Base-by-base conservation (phyloP, 73 alveolate species). In the Blepharisma stoltei region DNA sequence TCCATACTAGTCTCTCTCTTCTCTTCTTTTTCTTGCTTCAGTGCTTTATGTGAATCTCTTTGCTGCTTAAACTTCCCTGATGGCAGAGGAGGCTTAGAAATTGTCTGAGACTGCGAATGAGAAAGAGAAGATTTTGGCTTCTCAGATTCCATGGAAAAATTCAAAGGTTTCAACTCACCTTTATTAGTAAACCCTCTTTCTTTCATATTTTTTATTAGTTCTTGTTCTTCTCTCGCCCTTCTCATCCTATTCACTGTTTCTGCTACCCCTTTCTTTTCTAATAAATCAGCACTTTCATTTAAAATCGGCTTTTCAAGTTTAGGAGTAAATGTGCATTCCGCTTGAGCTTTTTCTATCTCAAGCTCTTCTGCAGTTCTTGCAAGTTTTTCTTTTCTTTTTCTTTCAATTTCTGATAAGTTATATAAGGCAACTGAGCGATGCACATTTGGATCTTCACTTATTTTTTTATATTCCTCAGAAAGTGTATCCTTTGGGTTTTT, bases 321-420 rank as follows among this genome's bases (percentile, higher is more conserved):
- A 14, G 73, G 73, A 5, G 73, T 25, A 25, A 60, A 60, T 18
- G 73, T 60, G 73, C 73, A 60, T 60, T 60, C 73, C 0, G 73
- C 38, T 20, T 14, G 45, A 1, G 14, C 46, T 25, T 60, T 60
- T 25, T 60, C 73, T 18, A 20, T n/a, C 45, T 25, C 73, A 20
- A 60, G 46, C 46, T 60, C 73, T 14, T 60, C 46, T 18, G 23
- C 46, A 1, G 38, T 25, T 5, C 23, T 60, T 25, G 46, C 14
- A 8, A 20, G 14, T 32, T 32, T 32, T 60, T 60, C 49, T 20
- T n/a, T 25, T 60, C 23, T 60, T 25, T 25, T 60, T 25, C 23
- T 38, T 18, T 18, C 23, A 38, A 60, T 3, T 60, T 60, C 73
- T 60, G 73, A 60, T 60, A 14, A 2, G 46, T 60, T 38, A 60